Conservation (phyloP, 441 rosid species). For the Pelargonium hybrid region DNA sequence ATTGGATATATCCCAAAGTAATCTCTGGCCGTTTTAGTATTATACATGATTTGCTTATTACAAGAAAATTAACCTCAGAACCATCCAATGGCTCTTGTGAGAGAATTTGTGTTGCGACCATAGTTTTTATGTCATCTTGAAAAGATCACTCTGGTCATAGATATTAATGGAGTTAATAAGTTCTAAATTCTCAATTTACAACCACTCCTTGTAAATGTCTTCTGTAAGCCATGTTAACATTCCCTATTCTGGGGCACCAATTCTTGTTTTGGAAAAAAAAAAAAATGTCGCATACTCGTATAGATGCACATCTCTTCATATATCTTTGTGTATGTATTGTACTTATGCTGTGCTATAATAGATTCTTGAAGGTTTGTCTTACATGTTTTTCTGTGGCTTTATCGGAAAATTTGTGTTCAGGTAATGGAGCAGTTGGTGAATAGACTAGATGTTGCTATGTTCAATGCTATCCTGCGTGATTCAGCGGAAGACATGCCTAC, state of each 20-base stretch:
- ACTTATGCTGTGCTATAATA: neutral
- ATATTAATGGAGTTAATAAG: neutral
- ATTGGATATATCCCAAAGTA: neutral
- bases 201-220: neutral
- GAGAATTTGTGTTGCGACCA: too few relatives aligned
- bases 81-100: too few relatives aligned
- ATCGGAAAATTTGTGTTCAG: conserved; percentile 25
- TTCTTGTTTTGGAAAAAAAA: neutral
- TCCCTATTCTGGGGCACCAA: neutral
- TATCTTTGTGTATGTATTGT: neutral
- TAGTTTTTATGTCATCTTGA: neutral
- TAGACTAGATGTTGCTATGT: conserved; percentile 89
- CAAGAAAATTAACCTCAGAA: neutral
- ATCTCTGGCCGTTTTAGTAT: neutral
- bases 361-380: neutral
- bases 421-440: conserved; percentile 94
- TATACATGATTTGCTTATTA: neutral
- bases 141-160: neutral
- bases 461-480: conserved; percentile 94
- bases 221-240: neutral
- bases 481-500: conserved; percentile 82
- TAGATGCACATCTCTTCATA: neutral
- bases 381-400: neutral
- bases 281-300: neutral
- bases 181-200: neutral